These are phyloP conservation scores for Saturnispora dispora DNA, from an alignment of 805 yeast species.

Conservation along the genomic window DNA sequence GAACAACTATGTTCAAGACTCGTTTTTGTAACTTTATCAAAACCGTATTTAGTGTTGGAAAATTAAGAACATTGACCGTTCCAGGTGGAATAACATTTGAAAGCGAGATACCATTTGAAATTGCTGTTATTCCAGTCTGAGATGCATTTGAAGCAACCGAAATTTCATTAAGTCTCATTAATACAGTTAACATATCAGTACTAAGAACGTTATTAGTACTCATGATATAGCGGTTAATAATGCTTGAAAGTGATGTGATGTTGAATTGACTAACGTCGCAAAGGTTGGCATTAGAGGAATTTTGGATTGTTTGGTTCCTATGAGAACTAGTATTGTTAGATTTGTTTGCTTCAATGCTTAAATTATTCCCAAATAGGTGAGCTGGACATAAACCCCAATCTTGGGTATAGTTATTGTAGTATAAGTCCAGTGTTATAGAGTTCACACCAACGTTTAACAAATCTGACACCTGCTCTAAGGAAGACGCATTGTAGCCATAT, in stretches of 20 bases:
- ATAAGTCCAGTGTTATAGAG: slow-evolving; percentile 43
- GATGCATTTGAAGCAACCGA: not conserved
- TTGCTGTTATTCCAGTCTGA: slow-evolving; percentile 9
- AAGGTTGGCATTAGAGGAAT: not conserved
- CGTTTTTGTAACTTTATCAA: slow-evolving; percentile 29
- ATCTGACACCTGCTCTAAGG: slow-evolving; percentile 22
- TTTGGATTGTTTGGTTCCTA: slow-evolving; percentile 16
- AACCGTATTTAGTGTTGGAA: slow-evolving; percentile 18
- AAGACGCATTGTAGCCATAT: slow-evolving; percentile 25
- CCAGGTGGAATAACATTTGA: slow-evolving; percentile 6
- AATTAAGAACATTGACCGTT: not conserved
- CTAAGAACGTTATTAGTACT: slow-evolving; percentile 38
- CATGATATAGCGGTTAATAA: slow-evolving; percentile 28
- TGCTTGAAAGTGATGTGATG: slow-evolving; percentile 19
- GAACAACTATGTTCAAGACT: slow-evolving; percentile 29
- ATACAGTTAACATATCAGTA: slow-evolving; percentile 35
- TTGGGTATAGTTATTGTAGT: slow-evolving; percentile 39
- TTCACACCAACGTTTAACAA: slow-evolving; percentile 39
- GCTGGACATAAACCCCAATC: slow-evolving; percentile 52
- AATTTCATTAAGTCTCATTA: slow-evolving; percentile 30
- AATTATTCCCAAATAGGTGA: not conserved
- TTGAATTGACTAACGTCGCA: slow-evolving; percentile 18
- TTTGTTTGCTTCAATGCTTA: not conserved
- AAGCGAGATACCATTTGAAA: slow-evolving; percentile 5
- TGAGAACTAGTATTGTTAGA: slow-evolving; percentile 18